Percentiles rank a stretch among this genome's conserved stretches.
Conservation (phyloP, 169 alveolate genomes). For the Ichthyophthirius multifiliis region DNA sequence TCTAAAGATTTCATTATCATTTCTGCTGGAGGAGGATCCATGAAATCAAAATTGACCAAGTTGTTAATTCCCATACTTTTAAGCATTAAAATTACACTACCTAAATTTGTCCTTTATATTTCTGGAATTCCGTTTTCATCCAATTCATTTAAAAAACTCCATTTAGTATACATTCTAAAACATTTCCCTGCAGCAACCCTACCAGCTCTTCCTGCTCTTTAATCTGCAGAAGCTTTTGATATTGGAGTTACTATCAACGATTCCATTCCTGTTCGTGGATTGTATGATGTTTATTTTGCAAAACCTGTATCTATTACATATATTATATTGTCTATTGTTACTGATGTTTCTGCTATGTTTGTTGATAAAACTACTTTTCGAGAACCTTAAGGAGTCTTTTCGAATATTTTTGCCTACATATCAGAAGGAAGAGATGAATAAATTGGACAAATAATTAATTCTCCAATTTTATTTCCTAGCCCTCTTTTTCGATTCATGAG, state of each 20-base stretch:
- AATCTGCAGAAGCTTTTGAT: conserved; percentile 98
- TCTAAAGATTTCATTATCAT: conserved; percentile 96
- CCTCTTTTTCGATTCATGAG: conserved; percentile 86
- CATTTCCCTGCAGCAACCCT: conserved; percentile 99
- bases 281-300: conserved; percentile 96
- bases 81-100: conserved; percentile 91
- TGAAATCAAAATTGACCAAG: conserved; percentile 97
- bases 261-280: conserved; percentile 98
- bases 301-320: conserved; percentile 98
- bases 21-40: conserved; percentile 99
- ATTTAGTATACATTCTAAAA: conserved; percentile 97
- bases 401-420: conserved; percentile 97
- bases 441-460: conserved; percentile 94
- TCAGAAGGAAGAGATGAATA: conserved; percentile 98
- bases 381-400: conserved; percentile 92
- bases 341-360: conserved; percentile 99
- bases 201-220: conserved; percentile 99
- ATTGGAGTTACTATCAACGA: conserved; percentile 97
- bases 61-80: conserved; percentile 98
- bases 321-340: conserved; percentile 98
- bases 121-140: conserved; percentile 96
- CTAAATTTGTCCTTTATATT: conserved; percentile 95
- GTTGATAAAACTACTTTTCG: conserved; percentile 98
- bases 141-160: conserved; percentile 95
- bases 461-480: conserved; percentile 92